Conservation (phyloP, 805 yeast genomes). For the Tanozyma kutaoensis region DNA sequence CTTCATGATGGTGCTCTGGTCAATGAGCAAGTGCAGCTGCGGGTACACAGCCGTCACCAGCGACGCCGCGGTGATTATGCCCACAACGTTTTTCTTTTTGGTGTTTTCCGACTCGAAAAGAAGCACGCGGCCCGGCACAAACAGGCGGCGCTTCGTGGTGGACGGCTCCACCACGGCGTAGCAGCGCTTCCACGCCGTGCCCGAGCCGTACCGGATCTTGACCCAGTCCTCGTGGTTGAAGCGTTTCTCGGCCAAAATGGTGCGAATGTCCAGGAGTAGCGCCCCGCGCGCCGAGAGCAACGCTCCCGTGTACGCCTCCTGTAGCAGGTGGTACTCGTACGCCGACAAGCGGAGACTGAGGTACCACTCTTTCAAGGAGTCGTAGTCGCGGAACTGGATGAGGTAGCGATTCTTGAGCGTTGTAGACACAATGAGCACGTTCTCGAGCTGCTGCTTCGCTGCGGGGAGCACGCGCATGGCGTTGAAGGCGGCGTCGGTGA, state of each 20-base stretch:
- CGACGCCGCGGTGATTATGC: constrained; percentile 55
- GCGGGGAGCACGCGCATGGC: constrained; percentile 56
- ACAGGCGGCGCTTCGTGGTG: constrained; percentile 30
- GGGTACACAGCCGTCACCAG: constrained; percentile 90
- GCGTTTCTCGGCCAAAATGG: constrained; percentile 74
- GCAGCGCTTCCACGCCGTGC: constrained; percentile 96
- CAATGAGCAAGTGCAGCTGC: constrained; percentile 66
- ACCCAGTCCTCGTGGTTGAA: constrained; percentile 91
- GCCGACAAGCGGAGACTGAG: constrained; percentile 70
- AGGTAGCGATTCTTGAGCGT: constrained; percentile 82
- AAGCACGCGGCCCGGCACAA: constrained; percentile 51
- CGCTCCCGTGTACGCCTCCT: constrained; percentile 96
- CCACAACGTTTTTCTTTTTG: constrained; percentile 60
- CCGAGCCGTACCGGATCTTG: constrained; percentile 87
- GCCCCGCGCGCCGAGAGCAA: constrained; percentile 86
- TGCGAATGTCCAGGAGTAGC: constrained; percentile 71
- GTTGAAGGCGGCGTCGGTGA: constrained; percentile 80
- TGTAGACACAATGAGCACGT: constrained; percentile 82
- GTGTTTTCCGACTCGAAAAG: constrained; percentile 78
- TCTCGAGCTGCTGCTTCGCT: constrained; percentile 48
- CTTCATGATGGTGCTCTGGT: constrained; percentile 79
- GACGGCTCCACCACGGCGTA: constrained; percentile 81
- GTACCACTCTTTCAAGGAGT: constrained; percentile 63
- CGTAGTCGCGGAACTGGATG: constrained; percentile 59
- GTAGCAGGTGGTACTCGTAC: constrained; percentile 72